Evolutionary conservation across 352 stramenopile species (phyloP), one percentile per base, ranked within the genome.

Genomic region (Globisporangium sylvaticum): DNA sequence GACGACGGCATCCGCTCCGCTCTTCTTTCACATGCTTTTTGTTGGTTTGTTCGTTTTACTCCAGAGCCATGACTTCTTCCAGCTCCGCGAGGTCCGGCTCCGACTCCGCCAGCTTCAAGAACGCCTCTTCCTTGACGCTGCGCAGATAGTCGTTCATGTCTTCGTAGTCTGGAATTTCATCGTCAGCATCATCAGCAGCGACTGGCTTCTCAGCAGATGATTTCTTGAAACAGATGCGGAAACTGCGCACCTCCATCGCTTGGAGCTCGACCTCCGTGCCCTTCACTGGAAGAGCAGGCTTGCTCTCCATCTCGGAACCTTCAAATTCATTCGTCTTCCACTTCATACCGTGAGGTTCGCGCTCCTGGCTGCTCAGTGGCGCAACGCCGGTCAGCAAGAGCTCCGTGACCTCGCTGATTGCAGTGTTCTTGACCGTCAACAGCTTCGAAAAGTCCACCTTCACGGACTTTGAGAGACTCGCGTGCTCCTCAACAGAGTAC

Each of bases 191-290:
- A 50, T 2, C 15, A 50, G 18, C 42, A 58, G 18, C 24, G 14
- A 15, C 46, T 58, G 32, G 9, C 37, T 62, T 24, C 25, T 53
- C 15, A 24, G 15, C 48, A 59, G 22, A 18, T 4, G 58, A 37
- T 39, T 80, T 74, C n/a, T 25, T 59, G 60, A 92, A 91, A 64
- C 76, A 85, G 53, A 95, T 64, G 56, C 87, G 81, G 77, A 98
- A 99, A 0, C 92, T 97, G 63, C 91, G 87, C 57, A 99, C 96
- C 62, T 98, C 94, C 75, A 98, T 96, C 22, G 95, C 77, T 54
- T 92, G 76, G 9, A 98, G 69, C 56, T 80, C 78, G 55, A 97
- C 77, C 50, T 71, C 77, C 48, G 77, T 88, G 6, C 81, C 79
- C 50, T 79, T 72, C 6, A 91, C 72, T 48, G 81, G 72, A 46